phyloP scores from a whole-genome alignment of 177 flowering plant genomes.

The Vitis hybrid region DNA sequence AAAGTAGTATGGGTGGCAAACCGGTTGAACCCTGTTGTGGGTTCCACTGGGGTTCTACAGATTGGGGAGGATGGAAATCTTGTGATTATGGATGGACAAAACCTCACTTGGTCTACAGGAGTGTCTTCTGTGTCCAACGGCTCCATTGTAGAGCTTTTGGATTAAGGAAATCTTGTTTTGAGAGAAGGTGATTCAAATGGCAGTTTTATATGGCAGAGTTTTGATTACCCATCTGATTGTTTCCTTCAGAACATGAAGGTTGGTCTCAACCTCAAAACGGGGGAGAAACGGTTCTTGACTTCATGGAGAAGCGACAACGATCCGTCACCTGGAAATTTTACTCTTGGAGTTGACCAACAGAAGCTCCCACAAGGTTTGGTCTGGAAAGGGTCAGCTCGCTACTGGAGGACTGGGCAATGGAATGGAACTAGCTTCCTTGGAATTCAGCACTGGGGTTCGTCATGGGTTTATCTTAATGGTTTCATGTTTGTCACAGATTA shows the following conservation, averaged over 20 bases:
- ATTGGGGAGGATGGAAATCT: slow-evolving; percentile 1
- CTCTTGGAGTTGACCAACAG: not conserved
- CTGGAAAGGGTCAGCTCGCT: not conserved
- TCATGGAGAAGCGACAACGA: slow-evolving; percentile 13
- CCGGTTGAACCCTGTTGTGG: not conserved
- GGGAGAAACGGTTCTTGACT: slow-evolving; percentile 14
- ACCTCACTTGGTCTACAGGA: not conserved
- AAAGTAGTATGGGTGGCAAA: slow-evolving; percentile 16
- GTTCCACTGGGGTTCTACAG: not conserved
- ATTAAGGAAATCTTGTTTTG: slow-evolving; percentile 28
- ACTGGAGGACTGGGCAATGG: slow-evolving; percentile 13
- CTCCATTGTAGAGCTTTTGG: slow-evolving; percentile 8
- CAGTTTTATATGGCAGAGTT: slow-evolving; percentile 29
- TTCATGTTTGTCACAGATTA: not conserved
- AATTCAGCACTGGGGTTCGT: not conserved
- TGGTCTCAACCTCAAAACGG: slow-evolving; percentile 6
- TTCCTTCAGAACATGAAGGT: slow-evolving; percentile 26
- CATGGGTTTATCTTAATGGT: not conserved
- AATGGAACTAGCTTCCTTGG: slow-evolving; percentile 3
- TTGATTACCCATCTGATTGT: slow-evolving; percentile 24
- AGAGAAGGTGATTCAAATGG: slow-evolving; percentile 7
- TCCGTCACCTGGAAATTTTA: slow-evolving; percentile 15
- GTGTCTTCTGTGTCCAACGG: not conserved
- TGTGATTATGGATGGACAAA: not conserved
- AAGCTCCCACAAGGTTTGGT: not conserved